phyloP scores from a whole-genome alignment of 225 moss, liverwort and hornwort genomes.

The Antitrichia curtipendula region DNA sequence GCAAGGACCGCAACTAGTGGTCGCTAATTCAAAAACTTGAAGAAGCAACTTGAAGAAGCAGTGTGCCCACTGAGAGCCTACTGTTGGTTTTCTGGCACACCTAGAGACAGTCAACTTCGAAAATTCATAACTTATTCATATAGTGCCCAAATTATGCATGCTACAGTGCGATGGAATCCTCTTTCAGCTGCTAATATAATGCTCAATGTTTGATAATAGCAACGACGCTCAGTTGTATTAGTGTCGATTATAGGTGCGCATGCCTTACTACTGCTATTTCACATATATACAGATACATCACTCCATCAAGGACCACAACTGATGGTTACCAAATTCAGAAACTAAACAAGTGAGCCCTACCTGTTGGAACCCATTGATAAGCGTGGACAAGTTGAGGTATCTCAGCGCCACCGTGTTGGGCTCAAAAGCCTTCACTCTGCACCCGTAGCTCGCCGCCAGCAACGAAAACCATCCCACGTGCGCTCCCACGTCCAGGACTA shows the following conservation, averaged over 20 bases:
- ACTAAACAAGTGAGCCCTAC: background rate
- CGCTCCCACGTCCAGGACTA: slow-evolving; percentile 38
- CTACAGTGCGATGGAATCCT: background rate
- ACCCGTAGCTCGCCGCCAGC: slow-evolving; percentile 26
- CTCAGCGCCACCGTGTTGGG: slow-evolving; percentile 32
- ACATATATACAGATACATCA: background rate
- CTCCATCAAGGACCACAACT: background rate
- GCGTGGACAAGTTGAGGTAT: slow-evolving; percentile 24
- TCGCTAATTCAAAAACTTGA: background rate
- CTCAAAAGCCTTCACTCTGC: slow-evolving; percentile 27
- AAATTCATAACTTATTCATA: background rate
- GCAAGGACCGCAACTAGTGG: background rate
- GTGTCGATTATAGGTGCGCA: background rate
- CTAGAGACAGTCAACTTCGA: background rate
- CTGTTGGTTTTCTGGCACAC: background rate
- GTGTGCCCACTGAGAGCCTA: background rate
- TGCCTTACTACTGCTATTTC: background rate
- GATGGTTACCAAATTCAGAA: background rate
- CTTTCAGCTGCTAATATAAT: background rate
- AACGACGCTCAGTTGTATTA: background rate
- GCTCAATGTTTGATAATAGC: background rate
- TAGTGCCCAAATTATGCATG: background rate
- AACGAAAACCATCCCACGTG: slow-evolving; percentile 42
- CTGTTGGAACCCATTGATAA: slow-evolving; percentile 9
- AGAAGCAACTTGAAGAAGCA: background rate